These are phyloP conservation scores for Cryptococcus amylolentus DNA, from an alignment of 1,284 basidiomycete genomes.

Conservation along the genomic window DNA sequence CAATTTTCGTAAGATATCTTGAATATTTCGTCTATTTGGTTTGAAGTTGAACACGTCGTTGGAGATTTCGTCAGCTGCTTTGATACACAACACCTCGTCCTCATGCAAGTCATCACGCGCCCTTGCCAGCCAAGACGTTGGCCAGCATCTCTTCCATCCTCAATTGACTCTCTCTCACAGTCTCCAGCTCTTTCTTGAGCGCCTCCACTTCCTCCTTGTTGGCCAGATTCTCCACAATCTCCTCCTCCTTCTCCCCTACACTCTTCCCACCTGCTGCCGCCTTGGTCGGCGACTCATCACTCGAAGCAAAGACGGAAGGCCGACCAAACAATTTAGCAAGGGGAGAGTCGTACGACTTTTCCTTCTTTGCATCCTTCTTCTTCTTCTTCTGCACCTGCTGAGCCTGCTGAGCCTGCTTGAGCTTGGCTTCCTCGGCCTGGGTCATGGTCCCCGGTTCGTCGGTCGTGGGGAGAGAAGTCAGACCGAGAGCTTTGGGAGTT, in stretches of 20 bases:
- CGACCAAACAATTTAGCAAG: conserved; percentile 32
- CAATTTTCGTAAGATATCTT: neutral
- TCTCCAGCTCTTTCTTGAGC: conserved; percentile 32
- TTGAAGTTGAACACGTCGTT: no score
- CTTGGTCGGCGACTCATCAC: neutral
- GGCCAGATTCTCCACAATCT: conserved; percentile 50
- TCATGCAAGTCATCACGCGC: neutral
- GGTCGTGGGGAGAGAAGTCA: conserved; percentile 3
- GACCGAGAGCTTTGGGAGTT: conserved; percentile 17
- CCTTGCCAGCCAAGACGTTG: conserved; percentile 20
- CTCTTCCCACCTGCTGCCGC: neutral
- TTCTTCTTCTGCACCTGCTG: neutral
- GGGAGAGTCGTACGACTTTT: conserved; percentile 15
- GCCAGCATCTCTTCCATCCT: conserved; percentile 41
- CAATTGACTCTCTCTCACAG: conserved; percentile 30
- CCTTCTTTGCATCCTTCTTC: conserved; percentile 2
- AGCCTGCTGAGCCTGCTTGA: neutral
- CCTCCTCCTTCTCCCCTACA: conserved; percentile 51
- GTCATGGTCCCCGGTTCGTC: neutral
- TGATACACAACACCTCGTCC: no score
- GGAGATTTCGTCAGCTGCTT: no score
- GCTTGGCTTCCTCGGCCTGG: neutral
- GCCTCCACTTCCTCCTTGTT: conserved; percentile 21
- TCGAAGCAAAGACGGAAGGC: neutral
- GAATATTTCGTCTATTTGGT: neutral